Evolutionary conservation across 306 rosid genomes (phyloP).

Genomic region (Adenanthera pavonina): DNA sequence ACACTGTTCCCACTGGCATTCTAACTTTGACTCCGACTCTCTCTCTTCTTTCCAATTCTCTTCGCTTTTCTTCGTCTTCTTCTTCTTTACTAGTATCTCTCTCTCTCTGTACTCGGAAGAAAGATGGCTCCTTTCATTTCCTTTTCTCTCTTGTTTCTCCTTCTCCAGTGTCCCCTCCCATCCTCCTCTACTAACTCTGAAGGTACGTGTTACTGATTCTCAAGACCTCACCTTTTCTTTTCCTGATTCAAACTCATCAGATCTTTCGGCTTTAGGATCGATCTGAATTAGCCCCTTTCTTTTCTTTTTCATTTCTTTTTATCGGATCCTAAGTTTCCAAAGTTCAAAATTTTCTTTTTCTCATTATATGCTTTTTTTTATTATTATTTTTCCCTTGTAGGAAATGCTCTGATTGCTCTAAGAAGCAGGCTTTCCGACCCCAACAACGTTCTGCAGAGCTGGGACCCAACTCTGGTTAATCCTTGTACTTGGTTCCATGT

Average conservation of each 20-base stretch:
- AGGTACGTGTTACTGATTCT: slow-evolving; percentile 42
- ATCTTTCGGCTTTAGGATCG: background rate
- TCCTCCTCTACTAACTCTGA: slow-evolving; percentile 50
- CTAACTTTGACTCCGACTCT: slow-evolving; percentile 35
- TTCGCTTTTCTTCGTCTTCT: slow-evolving; percentile 5
- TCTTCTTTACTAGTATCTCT: background rate
- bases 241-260: background rate
- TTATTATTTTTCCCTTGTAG: slow-evolving; percentile 44
- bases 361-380: slow-evolving; percentile 5
- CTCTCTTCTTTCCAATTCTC: background rate
- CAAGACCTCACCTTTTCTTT: background rate
- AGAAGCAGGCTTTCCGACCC: slow-evolving; percentile 77
- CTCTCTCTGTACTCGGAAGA: background rate
- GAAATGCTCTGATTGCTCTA: slow-evolving; percentile 83
- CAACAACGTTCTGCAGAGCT: slow-evolving; percentile 84
- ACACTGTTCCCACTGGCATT: background rate
- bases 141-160: slow-evolving; percentile 38
- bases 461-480: slow-evolving; percentile 99
- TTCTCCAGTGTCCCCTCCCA: slow-evolving; percentile 42
- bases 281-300: background rate
- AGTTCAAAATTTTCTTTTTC: slow-evolving; percentile 17
- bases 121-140: slow-evolving; percentile 45
- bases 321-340: background rate
- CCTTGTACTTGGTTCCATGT: slow-evolving; percentile 99
- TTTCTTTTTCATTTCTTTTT: slow-evolving; percentile 8